Evolutionary conservation across 106 monocot species (phyloP), one percentile per base, ranked within the genome.

Genomic region (Phalaenopsis equestris): DNA sequence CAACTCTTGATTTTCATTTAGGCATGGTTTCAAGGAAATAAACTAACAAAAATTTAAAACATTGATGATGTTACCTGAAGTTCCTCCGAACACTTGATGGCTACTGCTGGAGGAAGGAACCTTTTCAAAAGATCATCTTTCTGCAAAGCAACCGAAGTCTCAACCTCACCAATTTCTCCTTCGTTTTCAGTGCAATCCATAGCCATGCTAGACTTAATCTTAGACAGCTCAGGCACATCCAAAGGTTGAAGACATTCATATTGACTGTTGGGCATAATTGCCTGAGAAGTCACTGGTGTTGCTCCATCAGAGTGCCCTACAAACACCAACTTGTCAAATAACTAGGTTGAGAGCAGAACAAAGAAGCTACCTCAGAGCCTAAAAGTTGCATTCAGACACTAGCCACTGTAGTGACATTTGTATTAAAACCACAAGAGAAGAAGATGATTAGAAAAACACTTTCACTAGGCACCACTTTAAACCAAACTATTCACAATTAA

Each of bases 21-120:
- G 1, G 52, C 52, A 52, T 52, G 52, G 52, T 12, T 52, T 52
- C 14, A 15, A 52, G 14, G 10, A 45, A 52, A 52, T 52, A 3
- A 52, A 14, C 12, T 52, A 12, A 52, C 11, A 1, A 52, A 52
- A 65, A 8, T 21, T 65, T 21, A 19, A 65, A 65, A 65, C 24
- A 21, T 65, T 65, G n/a, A 65, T 9, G 24, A 65, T 65, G 64
- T 24, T 65, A 65, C 64, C 64, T 65, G 64, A 65, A 65, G 64
- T 3, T 65, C 64, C n/a, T 65, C 23, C 1, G 64, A 24, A 24
- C 64, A 65, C 4, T 65, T 24, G n/a, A 24, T 23, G 64, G 64
- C 23, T 23, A 65, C 3, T 21, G 64, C 23, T 65, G 64, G 64
- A 21, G 64, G 64, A 65, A 65, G 64, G 24, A 65, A 65, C 19